Evolutionary conservation across 2,329 filamentous ascomycete species (phyloP), one percentile per base, ranked within the genome.

Genomic region (Phoma sp.): DNA sequence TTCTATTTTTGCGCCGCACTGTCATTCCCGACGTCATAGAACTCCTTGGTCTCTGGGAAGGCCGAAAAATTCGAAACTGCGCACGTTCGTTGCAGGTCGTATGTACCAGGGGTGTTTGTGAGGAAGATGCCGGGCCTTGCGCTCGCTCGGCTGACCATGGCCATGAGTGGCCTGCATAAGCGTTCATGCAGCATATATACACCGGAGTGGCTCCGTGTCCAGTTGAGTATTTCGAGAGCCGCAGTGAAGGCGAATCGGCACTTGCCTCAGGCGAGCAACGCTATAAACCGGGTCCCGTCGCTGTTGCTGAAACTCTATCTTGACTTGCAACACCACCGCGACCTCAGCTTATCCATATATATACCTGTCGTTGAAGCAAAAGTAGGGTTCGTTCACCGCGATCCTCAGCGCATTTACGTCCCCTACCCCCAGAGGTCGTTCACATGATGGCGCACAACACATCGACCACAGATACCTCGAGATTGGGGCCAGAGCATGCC

Each of bases 281-380:
- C 15, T 51, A 51, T 55, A 55, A 46, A 45, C 37, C 6, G 10
- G 24, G 35, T 17, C 13, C 31, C 8, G 17, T 43, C 52, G 46
- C 37, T 51, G 32, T 37, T 50, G 25, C 46, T 39, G 37, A 27
- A 43, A 41, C 22, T 43, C 22, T 37, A 21, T 41, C 37, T 4
- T n/a, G 46, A 41, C 13, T 29, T 50, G 24, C 40, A 45, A 53
- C 43, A 31, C 13, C 29, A 43, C 24, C 24, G 22, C 46, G 31
- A 43, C 51, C 32, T 37, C 25, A 12, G 24, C 37, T 35, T 24
- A 39, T 46, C 31, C n/a, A 40, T 46, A 33, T 19, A 22, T 12
- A 29, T 7, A 24, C 33, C 25, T 44, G 4, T 25, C 15, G 33
- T 33, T 32, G 7, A 22, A 33, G 48, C 33, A 44, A 51, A 15